phyloP scores from a whole-genome alignment of 2,329 filamentous ascomycete species.

The Xylariaceae sp. region DNA sequence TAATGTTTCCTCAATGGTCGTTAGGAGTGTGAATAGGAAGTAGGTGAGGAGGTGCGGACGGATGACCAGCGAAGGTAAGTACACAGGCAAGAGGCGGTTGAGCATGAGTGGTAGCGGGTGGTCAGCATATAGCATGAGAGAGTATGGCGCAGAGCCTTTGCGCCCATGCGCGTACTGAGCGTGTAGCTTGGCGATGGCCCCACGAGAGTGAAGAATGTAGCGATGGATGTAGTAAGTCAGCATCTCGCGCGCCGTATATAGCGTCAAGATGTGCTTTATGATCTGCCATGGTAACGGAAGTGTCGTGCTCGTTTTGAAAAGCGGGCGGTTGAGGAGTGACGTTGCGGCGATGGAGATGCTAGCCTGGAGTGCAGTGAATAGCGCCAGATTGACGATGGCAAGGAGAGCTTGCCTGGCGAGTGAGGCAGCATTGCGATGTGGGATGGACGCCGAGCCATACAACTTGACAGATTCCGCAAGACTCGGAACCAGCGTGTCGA shows the following conservation, averaged over 20 bases:
- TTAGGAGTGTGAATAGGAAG: conserved; percentile 67
- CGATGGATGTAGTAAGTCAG: conserved; percentile 79
- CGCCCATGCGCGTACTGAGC: conserved; percentile 58
- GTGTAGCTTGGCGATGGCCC: conserved; percentile 51
- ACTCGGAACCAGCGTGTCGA: conserved; percentile 75
- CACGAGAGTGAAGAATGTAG: conserved; percentile 65
- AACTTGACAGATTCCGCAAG: conserved; percentile 73
- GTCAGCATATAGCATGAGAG: conserved; percentile 70
- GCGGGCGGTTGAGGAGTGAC: conserved; percentile 45
- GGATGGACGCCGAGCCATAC: conserved; percentile 60
- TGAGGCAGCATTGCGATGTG: conserved; percentile 49
- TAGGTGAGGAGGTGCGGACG: conserved; percentile 77
- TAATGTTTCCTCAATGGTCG: conserved; percentile 71
- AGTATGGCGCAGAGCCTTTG: conserved; percentile 60
- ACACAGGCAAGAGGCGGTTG: conserved; percentile 68
- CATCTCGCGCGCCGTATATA: conserved; percentile 59
- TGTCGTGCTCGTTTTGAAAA: conserved; percentile 56
- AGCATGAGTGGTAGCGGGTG: conserved; percentile 71
- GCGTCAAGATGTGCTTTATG: conserved; percentile 54
- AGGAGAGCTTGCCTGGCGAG: conserved; percentile 49
- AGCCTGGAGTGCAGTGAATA: conserved; percentile 54
- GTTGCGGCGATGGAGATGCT: conserved; percentile 48
- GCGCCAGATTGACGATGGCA: conserved; percentile 53
- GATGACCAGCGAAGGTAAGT: conserved; percentile 68
- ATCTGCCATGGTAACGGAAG: conserved; percentile 62